Conservation (phyloP, 805 yeast species). For the Spencermartinsiella europaea region DNA sequence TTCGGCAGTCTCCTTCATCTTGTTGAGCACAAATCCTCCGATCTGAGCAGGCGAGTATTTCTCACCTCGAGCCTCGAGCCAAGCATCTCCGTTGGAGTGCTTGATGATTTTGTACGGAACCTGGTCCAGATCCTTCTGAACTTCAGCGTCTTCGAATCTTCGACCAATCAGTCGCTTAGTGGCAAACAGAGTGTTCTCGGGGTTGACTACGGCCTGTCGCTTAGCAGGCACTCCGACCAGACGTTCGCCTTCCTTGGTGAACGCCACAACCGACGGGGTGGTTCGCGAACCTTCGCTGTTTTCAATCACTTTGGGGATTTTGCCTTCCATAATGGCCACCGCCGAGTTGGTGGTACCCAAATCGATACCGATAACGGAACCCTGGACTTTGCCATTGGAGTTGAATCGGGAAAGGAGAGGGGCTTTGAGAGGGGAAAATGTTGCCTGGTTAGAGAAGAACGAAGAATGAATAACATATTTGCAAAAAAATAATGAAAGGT, state of each 20-base stretch:
- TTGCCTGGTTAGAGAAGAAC: conserved; percentile 7
- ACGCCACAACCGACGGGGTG: conserved; percentile 93
- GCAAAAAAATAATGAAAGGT: background rate
- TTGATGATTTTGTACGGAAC: conserved; percentile 89
- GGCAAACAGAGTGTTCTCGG: conserved; percentile 89
- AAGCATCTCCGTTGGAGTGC: conserved; percentile 91
- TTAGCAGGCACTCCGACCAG: conserved; percentile 93
- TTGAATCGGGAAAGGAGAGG: conserved; percentile 37
- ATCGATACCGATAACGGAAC: conserved; percentile 77
- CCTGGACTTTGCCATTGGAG: conserved; percentile 46
- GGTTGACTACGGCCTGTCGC: conserved; percentile 93
- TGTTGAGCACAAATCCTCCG: conserved; percentile 89
- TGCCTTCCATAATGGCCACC: conserved; percentile 78
- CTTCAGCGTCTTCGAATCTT: conserved; percentile 83
- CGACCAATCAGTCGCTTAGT: conserved; percentile 94
- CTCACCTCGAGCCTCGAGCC: conserved; percentile 88
- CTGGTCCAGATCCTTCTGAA: conserved; percentile 79
- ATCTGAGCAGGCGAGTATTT: conserved; percentile 91
- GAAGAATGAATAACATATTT: background rate
- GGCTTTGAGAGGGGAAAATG: conserved; percentile 17
- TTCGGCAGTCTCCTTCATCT: conserved; percentile 98
- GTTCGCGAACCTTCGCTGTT: conserved; percentile 74
- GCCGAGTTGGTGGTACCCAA: conserved; percentile 89
- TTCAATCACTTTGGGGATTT: conserved; percentile 70
- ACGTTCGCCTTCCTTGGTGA: conserved; percentile 86